phyloP scores from a whole-genome alignment of 2,329 filamentous ascomycete species.

The Trichoderma sp. region DNA sequence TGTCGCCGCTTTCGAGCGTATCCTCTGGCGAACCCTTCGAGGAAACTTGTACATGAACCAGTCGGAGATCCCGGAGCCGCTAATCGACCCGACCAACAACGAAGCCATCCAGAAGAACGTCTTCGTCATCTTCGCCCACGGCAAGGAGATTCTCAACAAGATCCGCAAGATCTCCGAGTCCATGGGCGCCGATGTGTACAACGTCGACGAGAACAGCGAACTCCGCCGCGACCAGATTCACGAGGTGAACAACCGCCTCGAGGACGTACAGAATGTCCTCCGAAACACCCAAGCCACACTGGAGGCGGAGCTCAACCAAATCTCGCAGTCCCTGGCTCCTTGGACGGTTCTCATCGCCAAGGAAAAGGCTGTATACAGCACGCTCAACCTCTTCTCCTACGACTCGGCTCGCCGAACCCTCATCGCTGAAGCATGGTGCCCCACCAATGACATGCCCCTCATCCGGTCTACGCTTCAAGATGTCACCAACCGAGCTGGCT shows the following conservation, averaged over 20 bases:
- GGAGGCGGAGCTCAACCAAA: conserved; percentile 89
- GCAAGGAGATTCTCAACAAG: conserved; percentile 97
- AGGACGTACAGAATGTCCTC: conserved; percentile 89
- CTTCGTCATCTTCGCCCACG: conserved; percentile 98
- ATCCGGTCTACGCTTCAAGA: conserved; percentile 95
- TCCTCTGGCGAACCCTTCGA: conserved; percentile 94
- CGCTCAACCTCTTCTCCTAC: conserved; percentile 94
- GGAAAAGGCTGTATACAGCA: conserved; percentile 96
- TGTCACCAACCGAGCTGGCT: conserved; percentile 91
- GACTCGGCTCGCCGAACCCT: conserved; percentile 93
- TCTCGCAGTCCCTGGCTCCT: conserved; percentile 86
- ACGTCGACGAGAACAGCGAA: conserved; percentile 96
- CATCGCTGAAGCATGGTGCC: conserved; percentile 97
- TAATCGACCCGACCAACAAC: conserved; percentile 90
- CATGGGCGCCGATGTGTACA: conserved; percentile 92
- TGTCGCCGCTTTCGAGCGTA: conserved; percentile 94
- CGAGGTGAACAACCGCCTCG: conserved; percentile 91
- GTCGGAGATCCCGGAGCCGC: conserved; percentile 92
- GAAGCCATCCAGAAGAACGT: conserved; percentile 96
- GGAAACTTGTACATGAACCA: conserved; percentile 99
- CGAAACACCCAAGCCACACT: conserved; percentile 94
- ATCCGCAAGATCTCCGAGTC: conserved; percentile 99
- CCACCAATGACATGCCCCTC: conserved; percentile 83
- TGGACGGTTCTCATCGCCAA: conserved; percentile 99
- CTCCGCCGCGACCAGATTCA: conserved; percentile 93